phyloP scores from a whole-genome alignment of 805 yeast genomes.

The Kluyveromyces dobzhanskii region DNA sequence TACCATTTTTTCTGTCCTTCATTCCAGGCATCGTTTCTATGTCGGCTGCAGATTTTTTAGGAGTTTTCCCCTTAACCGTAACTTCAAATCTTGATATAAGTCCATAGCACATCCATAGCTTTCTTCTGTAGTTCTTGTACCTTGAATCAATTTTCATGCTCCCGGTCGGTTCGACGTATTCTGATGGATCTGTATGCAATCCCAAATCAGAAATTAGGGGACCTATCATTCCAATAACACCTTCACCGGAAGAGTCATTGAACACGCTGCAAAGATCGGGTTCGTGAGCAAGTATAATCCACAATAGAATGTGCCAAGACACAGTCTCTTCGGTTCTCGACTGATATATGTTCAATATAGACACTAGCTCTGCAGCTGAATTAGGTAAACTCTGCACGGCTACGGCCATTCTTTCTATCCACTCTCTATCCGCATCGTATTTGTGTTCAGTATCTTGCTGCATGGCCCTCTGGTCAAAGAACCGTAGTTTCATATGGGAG shows the following conservation, averaged over 20 bases:
- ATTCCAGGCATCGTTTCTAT: background rate
- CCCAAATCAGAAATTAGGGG: constrained; percentile 27
- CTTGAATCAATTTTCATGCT: constrained; percentile 4
- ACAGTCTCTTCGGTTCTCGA: constrained; percentile 1
- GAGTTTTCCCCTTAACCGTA: constrained; percentile 4
- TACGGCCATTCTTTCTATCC: background rate
- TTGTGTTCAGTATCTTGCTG: background rate
- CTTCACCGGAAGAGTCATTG: constrained; percentile 17
- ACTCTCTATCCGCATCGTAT: background rate
- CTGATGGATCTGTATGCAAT: constrained; percentile 25
- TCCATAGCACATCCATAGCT: constrained; percentile 2
- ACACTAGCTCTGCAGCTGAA: constrained; percentile 2
- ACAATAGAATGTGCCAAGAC: background rate
- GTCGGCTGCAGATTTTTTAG: background rate
- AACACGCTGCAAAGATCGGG: constrained; percentile 1
- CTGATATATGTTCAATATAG: constrained; percentile 2
- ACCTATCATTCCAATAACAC: constrained; percentile 20
- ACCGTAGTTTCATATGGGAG: background rate
- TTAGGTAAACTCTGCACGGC: background rate
- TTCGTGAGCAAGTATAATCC: background rate
- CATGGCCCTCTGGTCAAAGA: background rate
- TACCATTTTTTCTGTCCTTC: background rate
- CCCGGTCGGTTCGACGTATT: constrained; percentile 17
- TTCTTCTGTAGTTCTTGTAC: constrained; percentile 5
- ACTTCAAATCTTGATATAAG: constrained; percentile 3